Base-by-base conservation (phyloP, 2,329 filamentous ascomycete genomes). In the Colletotrichum sp. region DNA sequence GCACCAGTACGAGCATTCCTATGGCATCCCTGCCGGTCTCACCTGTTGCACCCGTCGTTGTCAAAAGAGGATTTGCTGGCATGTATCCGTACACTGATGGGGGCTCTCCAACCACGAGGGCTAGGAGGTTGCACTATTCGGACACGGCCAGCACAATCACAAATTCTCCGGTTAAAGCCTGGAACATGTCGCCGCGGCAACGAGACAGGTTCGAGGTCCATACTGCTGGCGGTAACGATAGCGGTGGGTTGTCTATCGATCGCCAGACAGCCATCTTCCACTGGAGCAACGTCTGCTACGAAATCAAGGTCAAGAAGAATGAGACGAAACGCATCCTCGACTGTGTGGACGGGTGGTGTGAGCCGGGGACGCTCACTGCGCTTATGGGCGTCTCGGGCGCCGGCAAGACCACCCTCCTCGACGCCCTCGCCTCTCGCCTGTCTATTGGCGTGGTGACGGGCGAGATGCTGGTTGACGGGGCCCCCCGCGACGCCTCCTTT, bases 321-420 rank as follows among this genome's bases (percentile, higher is more conserved):
- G 90, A 94, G 78, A 84, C 87, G 1, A 88, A 93, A 39, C 89
- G 92, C 12, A 92, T 96, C 80, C 85, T 95, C 28, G 91, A 95
- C 76, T 86, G 94, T 67, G 92, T 95, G 4, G 92, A 94, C 79
- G 93, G 94, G 13, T 95, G 93, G 92, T 93, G 95, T 68, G 94
- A 95, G 83, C 93, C 93, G 1, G 93, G 93, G 68, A 95, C 93
- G 18, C 84, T 94, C 16, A 95, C 93, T 8, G 93, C 93, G 13
- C 87, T 95, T 0, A 95, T 95, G 93, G 90, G 93, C 83, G 92
- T 93, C 6, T 93, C 92, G 52, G 93, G 94, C 78, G 94, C 94
- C 28, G 94, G 94, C 62, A 96, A 95, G 82, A 95, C 94, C 0
- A 95, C 94, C 2, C 88, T 96, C 16, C 86, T 96, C 22, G 93